These are phyloP conservation scores for Starmera amethionina DNA, from an alignment of 805 yeast species.

Conservation along the genomic window DNA sequence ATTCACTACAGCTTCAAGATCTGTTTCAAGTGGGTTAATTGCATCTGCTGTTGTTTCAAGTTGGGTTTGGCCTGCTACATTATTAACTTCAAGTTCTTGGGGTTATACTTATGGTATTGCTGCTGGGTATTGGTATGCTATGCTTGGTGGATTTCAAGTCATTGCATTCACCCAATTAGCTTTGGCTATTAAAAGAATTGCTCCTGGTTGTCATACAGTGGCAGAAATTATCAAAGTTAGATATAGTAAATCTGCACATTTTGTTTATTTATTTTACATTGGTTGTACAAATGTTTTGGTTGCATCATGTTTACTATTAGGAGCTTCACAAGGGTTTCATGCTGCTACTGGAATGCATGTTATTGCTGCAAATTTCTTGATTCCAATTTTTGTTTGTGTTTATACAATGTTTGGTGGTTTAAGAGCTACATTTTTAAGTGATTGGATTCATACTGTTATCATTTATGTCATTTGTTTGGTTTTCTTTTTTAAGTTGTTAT, in stretches of 20 bases:
- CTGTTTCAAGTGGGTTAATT: slow-evolving; percentile 31
- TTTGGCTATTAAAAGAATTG: slow-evolving; percentile 28
- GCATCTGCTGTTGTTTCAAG: slow-evolving; percentile 33
- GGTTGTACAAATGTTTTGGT: slow-evolving; percentile 28
- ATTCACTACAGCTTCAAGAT: slow-evolving; percentile 29
- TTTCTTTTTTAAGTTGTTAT: slow-evolving; percentile 24
- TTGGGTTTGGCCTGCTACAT: slow-evolving; percentile 40
- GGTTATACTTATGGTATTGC: slow-evolving; percentile 32
- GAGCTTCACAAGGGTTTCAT: slow-evolving; percentile 33
- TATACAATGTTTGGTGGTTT: slow-evolving; percentile 43
- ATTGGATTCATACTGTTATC: slow-evolving; percentile 40
- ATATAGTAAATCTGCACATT: slow-evolving; percentile 27
- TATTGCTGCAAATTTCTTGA: slow-evolving; percentile 34
- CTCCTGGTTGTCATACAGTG: slow-evolving; percentile 33
- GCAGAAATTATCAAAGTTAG: slow-evolving; percentile 28
- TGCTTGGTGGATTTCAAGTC: slow-evolving; percentile 29
- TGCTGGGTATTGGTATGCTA: slow-evolving; percentile 9
- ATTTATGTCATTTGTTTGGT: slow-evolving; percentile 29
- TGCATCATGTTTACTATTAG: slow-evolving; percentile 29
- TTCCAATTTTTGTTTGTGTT: slow-evolving; percentile 36
- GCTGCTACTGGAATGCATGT: slow-evolving; percentile 34
- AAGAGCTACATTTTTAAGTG: slow-evolving; percentile 41
- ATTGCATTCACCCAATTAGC: slow-evolving; percentile 27
- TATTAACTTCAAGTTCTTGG: slow-evolving; percentile 28
- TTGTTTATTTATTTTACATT: slow-evolving; percentile 25